Evolutionary conservation across 148 eudicot species (phyloP).

Genomic region (Vaccinium vitisidaea): DNA sequence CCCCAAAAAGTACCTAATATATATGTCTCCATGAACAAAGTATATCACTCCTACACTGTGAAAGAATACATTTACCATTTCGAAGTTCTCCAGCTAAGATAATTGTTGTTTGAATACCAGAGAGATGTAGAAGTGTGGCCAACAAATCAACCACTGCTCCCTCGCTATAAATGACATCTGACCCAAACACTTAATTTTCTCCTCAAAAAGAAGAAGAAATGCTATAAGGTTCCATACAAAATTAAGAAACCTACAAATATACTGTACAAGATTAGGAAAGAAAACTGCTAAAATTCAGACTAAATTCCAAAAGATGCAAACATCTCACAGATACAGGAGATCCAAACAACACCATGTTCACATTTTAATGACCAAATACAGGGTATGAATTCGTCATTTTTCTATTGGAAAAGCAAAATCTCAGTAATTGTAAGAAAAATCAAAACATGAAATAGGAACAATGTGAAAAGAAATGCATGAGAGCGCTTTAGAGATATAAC

Average conservation of each 20-base stretch:
- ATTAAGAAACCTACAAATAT: conserved; percentile 5
- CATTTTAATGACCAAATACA: not conserved
- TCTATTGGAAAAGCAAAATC: not conserved
- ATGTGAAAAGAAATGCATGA: not conserved
- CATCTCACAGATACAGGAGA: not conserved
- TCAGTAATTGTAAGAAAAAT: not conserved
- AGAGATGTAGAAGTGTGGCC: conserved; percentile 50
- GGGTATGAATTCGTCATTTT: not conserved
- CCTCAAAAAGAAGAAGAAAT: not conserved
- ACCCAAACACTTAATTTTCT: conserved; percentile 58
- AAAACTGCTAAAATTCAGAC: conserved; percentile 2
- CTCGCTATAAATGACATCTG: conserved; percentile 89
- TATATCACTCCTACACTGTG: not conserved
- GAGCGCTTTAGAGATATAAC: not conserved
- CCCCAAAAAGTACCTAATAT: not conserved
- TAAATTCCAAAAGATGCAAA: not conserved
- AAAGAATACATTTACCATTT: conserved; percentile 48
- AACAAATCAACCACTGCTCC: conserved; percentile 75
- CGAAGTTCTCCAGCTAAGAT: conserved; percentile 91
- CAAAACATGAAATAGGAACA: not conserved
- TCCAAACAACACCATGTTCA: conserved; percentile 3
- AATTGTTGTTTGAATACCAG: conserved; percentile 65
- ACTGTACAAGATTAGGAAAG: not conserved
- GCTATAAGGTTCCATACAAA: not conserved
- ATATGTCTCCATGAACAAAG: not conserved